These are phyloP conservation scores for Fomitopsis pinicola DNA, from an alignment of 1,284 basidiomycete genomes.

Conservation along the genomic window DNA sequence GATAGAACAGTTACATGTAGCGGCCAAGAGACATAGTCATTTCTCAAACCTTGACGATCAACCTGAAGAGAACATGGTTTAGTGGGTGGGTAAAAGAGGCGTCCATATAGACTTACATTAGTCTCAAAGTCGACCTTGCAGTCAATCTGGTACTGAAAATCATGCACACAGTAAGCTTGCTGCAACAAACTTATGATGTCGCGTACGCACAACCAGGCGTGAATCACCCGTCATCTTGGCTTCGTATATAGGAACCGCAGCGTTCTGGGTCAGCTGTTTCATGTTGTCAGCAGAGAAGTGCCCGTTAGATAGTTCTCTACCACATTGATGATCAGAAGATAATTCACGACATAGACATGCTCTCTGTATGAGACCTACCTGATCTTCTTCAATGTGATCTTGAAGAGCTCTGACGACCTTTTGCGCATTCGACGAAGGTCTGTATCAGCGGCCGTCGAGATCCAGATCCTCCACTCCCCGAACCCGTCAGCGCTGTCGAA, in stretches of 20 bases:
- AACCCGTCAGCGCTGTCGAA: conserved; percentile 41
- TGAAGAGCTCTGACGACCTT: conserved; percentile 35
- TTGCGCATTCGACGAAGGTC: conserved; percentile 35
- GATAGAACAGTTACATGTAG: too few species aligned
- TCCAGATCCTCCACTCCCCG: conserved; percentile 45
- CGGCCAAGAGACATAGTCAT: neutral
- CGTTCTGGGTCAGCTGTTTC: conserved; percentile 46
- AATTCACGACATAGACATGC: neutral
- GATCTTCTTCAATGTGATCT: conserved; percentile 47
- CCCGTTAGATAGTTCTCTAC: conserved; percentile 59
- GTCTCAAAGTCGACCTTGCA: conserved; percentile 48
- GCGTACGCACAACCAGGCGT: conserved; percentile 50
- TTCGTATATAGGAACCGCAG: conserved; percentile 46
- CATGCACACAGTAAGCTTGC: neutral
- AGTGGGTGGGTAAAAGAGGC: neutral
- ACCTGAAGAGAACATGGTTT: conserved; percentile 21
- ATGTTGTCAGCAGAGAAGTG: conserved; percentile 67
- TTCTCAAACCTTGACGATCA: conserved; percentile 48
- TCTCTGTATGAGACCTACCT: conserved; percentile 27
- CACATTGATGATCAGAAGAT: neutral
- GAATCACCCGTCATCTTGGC: conserved; percentile 63
- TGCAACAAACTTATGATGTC: neutral
- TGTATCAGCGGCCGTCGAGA: conserved; percentile 35
- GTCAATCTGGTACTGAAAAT: conserved; percentile 59
- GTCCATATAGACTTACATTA: conserved; percentile 32